Evolutionary conservation across 352 stramenopile genomes (phyloP).

Genomic region (Phytophthora colocasiae): DNA sequence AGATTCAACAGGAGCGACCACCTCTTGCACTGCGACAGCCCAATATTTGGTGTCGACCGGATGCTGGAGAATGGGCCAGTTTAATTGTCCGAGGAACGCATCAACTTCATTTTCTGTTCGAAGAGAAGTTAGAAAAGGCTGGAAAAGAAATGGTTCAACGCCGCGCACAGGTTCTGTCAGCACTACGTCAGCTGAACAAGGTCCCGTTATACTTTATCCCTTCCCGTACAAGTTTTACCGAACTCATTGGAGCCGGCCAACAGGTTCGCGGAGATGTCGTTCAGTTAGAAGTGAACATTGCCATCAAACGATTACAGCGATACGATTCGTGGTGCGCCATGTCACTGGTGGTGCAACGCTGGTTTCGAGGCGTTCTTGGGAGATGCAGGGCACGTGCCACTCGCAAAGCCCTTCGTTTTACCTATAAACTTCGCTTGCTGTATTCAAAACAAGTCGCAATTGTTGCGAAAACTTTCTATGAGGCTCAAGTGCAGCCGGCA

Average conservation of each 20-base stretch:
- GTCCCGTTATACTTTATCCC: conserved; percentile 64
- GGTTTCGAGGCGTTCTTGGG: conserved; percentile 61
- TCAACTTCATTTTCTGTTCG: conserved; percentile 73
- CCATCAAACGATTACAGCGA: conserved; percentile 58
- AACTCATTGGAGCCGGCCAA: conserved; percentile 62
- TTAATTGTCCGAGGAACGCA: conserved; percentile 67
- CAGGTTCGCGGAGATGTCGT: conserved; percentile 75
- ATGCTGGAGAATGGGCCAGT: conserved; percentile 76
- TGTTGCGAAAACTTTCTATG: conserved; percentile 45
- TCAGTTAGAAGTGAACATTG: conserved; percentile 69
- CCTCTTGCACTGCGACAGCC: conserved; percentile 54
- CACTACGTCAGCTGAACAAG: conserved; percentile 63
- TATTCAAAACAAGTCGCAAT: conserved; percentile 39
- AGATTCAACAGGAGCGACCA: conserved; percentile 59
- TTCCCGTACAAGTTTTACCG: conserved; percentile 50
- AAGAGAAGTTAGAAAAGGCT: conserved; percentile 56
- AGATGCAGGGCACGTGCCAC: conserved; percentile 34
- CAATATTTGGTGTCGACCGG: conserved; percentile 75
- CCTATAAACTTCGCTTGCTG: conserved; percentile 33
- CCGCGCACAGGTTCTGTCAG: conserved; percentile 52
- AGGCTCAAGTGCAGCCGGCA: conserved; percentile 23
- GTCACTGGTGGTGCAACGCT: conserved; percentile 58
- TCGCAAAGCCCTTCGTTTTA: conserved; percentile 42
- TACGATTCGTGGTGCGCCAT: conserved; percentile 74
- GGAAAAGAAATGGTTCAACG: conserved; percentile 66